Conservation (phyloP, 805 yeast genomes). For the Candida silvatica region DNA sequence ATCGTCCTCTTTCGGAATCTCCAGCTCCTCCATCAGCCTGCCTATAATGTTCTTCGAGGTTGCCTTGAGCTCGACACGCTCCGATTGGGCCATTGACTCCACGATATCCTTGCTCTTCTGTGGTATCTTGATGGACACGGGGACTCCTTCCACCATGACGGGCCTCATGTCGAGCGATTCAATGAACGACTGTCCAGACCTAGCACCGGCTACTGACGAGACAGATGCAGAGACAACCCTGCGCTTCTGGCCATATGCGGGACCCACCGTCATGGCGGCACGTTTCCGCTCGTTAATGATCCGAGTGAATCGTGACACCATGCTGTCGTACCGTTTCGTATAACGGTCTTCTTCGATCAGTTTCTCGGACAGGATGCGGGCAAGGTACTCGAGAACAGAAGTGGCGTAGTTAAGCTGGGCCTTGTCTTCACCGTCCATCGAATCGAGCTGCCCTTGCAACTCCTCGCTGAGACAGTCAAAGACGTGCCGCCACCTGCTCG, state of each 20-base stretch:
- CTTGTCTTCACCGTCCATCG: not conserved
- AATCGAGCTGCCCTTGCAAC: not conserved
- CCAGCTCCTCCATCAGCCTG: slow-evolving; percentile 1
- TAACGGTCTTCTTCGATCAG: not conserved
- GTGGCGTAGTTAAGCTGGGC: not conserved
- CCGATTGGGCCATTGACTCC: not conserved
- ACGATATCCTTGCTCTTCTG: not conserved
- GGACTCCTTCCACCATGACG: slow-evolving; percentile 2
- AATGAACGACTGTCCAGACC: slow-evolving; percentile 1
- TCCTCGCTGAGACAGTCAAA: slow-evolving; percentile 37
- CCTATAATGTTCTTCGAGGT: slow-evolving; percentile 1
- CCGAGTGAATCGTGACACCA: not conserved
- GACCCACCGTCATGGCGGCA: not conserved
- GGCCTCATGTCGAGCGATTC: slow-evolving; percentile 2
- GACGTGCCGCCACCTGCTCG: slow-evolving; percentile 46
- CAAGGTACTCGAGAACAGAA: slow-evolving; percentile 1
- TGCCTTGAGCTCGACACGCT: not conserved
- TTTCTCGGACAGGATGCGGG: not conserved
- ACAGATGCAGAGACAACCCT: not conserved
- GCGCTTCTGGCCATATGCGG: no score
- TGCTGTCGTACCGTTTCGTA: not conserved
- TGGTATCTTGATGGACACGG: slow-evolving; percentile 1
- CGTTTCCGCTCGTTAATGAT: not conserved
- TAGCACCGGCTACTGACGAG: no score
- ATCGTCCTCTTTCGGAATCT: slow-evolving; percentile 2